Conservation (phyloP, 106 monocot genomes). For the Dendrobium nobile region DNA sequence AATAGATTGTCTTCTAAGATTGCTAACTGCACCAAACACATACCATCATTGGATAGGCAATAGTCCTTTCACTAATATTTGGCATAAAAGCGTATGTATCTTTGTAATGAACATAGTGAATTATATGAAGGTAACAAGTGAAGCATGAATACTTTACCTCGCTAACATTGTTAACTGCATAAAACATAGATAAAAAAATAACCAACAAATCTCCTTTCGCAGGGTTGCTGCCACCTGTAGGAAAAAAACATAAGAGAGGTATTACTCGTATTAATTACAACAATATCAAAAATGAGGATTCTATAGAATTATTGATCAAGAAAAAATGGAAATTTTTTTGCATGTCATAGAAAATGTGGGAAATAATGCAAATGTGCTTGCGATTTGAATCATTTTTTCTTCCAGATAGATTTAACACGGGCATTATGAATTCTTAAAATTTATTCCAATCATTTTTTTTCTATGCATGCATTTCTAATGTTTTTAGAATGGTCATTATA, state of each 20-base stretch:
- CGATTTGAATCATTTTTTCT: not conserved
- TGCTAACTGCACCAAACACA: not conserved
- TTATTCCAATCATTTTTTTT: too few species aligned
- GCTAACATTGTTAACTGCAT: slow-evolving; percentile 65
- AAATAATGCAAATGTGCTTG: not conserved
- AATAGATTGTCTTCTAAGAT: not conserved
- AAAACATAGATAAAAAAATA: slow-evolving; percentile 45
- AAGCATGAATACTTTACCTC: slow-evolving; percentile 32
- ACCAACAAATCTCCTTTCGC: slow-evolving; percentile 62
- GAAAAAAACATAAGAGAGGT: not conserved
- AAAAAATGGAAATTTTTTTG: not conserved
- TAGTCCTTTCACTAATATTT: not conserved
- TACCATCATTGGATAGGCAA: not conserved
- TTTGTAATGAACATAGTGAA: not conserved
- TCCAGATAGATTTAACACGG: not conserved
- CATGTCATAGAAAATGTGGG: not conserved
- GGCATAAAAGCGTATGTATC: not conserved
- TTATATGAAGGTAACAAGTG: not conserved
- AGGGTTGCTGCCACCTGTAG: slow-evolving; percentile 42
- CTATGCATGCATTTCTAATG: too few species aligned
- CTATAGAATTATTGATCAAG: not conserved
- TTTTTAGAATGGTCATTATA: too few species aligned
- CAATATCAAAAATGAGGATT: not conserved
- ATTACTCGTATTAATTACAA: not conserved
- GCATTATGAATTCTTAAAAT: not conserved